Percentiles rank a stretch among this genome's conserved stretches.
phyloP scores from a whole-genome alignment of 2,329 filamentous ascomycete species.

The Penicillium sp. region DNA sequence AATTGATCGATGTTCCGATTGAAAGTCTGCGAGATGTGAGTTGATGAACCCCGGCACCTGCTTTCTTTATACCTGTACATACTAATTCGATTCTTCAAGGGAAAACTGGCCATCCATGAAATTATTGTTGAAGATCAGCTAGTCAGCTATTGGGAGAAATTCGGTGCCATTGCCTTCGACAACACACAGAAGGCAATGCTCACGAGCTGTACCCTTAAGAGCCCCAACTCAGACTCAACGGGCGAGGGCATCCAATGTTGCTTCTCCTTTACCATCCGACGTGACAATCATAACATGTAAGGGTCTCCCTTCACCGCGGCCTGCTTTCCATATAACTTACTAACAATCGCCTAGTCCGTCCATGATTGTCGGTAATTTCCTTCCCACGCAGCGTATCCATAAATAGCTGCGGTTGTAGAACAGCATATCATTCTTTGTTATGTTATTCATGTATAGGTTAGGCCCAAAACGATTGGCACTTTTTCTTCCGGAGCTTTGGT shows the following conservation, averaged over 20 bases:
- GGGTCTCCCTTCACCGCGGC: constrained; percentile 39
- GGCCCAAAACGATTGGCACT: neutral
- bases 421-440: neutral
- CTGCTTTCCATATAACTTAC: constrained; percentile 4
- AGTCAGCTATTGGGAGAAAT: constrained; percentile 98
- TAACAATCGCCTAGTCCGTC: constrained; percentile 68
- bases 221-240: constrained; percentile 69
- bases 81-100: constrained; percentile 56
- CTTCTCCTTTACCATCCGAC: constrained; percentile 95
- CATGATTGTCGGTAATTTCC: constrained; percentile 93
- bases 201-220: constrained; percentile 90
- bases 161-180: constrained; percentile 96
- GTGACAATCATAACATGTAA: constrained; percentile 96
- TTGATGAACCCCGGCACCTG: constrained; percentile 20
- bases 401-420: constrained; percentile 29
- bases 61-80: neutral
- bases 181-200: constrained; percentile 90
- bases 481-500: constrained; percentile 6
- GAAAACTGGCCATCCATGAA: constrained; percentile 92
- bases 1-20: constrained; percentile 90
- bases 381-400: constrained; percentile 75
- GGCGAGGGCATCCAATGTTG: constrained; percentile 85
- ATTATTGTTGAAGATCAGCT: constrained; percentile 93
- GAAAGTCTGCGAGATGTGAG: constrained; percentile 88
- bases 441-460: neutral